Evolutionary conservation across 495 filamentous ascomycete genomes (phyloP).

Genomic region (Articulospora tetracladia): DNA sequence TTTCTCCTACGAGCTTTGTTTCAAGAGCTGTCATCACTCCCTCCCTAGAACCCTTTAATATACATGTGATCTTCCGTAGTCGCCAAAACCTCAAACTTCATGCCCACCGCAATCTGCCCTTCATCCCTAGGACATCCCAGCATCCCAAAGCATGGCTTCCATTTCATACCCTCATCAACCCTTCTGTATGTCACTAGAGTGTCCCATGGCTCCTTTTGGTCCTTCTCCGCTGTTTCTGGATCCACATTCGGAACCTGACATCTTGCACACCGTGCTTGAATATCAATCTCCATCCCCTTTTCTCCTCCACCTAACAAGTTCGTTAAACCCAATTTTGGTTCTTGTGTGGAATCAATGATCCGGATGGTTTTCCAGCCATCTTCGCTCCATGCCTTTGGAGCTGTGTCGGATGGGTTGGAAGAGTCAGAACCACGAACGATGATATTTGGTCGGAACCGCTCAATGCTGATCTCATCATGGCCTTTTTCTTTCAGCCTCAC

Average conservation of each 20-base stretch:
- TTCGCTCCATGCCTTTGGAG: background rate
- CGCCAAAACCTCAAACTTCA: constrained; percentile 5
- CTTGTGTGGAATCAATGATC: background rate
- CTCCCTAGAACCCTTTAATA: background rate
- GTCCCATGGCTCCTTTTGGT: constrained; percentile 6
- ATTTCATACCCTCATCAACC: constrained; percentile 5
- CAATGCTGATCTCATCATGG: background rate
- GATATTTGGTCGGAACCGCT: constrained; percentile 5
- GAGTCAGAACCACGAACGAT: background rate
- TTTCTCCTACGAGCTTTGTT: too few relatives aligned
- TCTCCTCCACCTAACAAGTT: background rate
- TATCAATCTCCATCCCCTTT: background rate
- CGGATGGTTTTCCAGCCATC: constrained; percentile 3
- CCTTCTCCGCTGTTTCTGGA: constrained; percentile 3
- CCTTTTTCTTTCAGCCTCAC: background rate
- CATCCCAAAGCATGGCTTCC: constrained; percentile 8
- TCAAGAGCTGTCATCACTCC: too few relatives aligned
- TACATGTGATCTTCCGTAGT: background rate
- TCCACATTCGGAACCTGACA: constrained; percentile 8
- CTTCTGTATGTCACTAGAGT: background rate
- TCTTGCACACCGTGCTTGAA: constrained; percentile 1
- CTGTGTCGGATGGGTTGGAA: background rate
- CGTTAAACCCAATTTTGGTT: background rate
- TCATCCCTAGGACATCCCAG: background rate
- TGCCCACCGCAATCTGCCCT: background rate